Evolutionary conservation across 78 protist genomes (phyloP), one percentile per base, ranked within the genome.

Genomic region (Dictyostelium citrinum): DNA sequence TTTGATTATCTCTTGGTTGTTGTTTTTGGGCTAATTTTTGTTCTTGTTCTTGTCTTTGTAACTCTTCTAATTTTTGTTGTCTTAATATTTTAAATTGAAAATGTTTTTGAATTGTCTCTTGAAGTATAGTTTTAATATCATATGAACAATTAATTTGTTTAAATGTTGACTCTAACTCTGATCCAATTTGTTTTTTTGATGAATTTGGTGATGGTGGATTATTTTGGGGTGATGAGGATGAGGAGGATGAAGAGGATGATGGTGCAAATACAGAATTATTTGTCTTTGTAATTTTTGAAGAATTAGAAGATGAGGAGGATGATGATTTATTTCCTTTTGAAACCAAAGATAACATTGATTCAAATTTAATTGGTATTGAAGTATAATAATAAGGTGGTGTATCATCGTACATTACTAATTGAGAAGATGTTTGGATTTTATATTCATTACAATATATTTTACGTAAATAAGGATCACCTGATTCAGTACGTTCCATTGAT

Each of bases 401-500:
- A 31, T 86, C 92, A 41, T 86, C 92, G 20, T 86, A 86, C 68
- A 86, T 33, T 7, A 86, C 92, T 9, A 86, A 76, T 29, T 86
- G 92, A 39, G 92, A 86, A 1, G 92, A 86, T 31, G 92, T 86
- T 35, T 86, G 92, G 31, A 86, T 60, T 46, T 77, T 74, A n/a
- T 86, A 86, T 61, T 86, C 92, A 41, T 86, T 86, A 72, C 83
- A 86, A 60, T 86, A 86, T 8, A 86, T 86, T 82, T 86, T 86
- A 45, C 81, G 67, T 10, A 86, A 22, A 4, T 29, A 76, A 3
- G 92, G 92, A 16, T 77, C 77, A 3, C 92, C 92, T 2, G 72
- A 72, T 33, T 76, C 84, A 10, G 84, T 43, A 60, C 84, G n/a
- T 49, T 86, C 84, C 92, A 86, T 76, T 8, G 92, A 86, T 55